Evolutionary conservation across 352 stramenopile species (phyloP).

Genomic region (Globisporangium emineosum): DNA sequence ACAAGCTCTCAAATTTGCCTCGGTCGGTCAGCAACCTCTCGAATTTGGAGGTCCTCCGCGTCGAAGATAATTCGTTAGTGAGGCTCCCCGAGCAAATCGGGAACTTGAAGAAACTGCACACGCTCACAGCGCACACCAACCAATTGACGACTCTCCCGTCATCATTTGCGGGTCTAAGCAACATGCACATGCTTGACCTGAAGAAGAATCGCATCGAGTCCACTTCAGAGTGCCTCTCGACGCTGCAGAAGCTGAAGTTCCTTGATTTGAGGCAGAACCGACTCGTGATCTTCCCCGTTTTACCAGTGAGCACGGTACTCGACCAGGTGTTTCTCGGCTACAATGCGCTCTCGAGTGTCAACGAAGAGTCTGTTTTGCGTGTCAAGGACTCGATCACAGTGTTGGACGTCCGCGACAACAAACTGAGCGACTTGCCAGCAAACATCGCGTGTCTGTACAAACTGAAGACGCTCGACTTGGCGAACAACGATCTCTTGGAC

Average conservation of each 20-base stretch:
- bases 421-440: conserved; percentile 48
- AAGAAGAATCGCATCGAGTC: conserved; percentile 75
- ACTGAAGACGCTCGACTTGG: conserved; percentile 79
- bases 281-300: conserved; percentile 50
- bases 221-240: conserved; percentile 35
- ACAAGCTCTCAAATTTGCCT: conserved; percentile 58
- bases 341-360: conserved; percentile 56
- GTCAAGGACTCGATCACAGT: conserved; percentile 69
- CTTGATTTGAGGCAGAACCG: conserved; percentile 76
- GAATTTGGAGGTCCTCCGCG: conserved; percentile 50
- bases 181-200: conserved; percentile 66
- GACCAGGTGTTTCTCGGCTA: conserved; percentile 82
- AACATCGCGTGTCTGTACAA: conserved; percentile 53
- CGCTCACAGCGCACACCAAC: conserved; percentile 60
- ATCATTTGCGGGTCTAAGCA: conserved; percentile 41
- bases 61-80: conserved; percentile 65
- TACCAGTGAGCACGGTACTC: conserved; percentile 51
- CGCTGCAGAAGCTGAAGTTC: conserved; percentile 51
- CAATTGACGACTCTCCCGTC: conserved; percentile 44
- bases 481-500: conserved; percentile 80
- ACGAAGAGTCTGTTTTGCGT: conserved; percentile 54
- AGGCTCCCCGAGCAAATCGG: conserved; percentile 49
- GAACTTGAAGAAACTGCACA: conserved; percentile 52
- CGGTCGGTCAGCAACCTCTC: conserved; percentile 42
- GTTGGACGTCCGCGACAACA: conserved; percentile 82